Evolutionary conservation across 345 rosid species (phyloP), one percentile per base, ranked within the genome.

Genomic region (Citrus sp.): DNA sequence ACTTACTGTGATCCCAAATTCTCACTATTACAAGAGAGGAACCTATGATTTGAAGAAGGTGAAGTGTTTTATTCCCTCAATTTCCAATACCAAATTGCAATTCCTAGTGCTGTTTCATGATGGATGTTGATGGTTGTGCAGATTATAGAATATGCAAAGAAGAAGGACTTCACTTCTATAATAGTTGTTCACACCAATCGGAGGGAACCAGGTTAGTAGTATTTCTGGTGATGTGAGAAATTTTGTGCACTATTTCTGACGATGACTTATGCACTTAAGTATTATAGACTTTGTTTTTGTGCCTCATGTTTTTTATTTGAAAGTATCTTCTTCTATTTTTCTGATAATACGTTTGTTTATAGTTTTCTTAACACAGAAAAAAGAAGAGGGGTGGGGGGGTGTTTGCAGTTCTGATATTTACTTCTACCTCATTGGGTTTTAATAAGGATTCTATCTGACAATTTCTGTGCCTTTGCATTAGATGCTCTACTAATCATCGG

Each of bases 1-100:
- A 42, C 89, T 92, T 32, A 81, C 91, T 0, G 95, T 94, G 73
- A 94, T 97, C 18, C 98, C 99, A 3, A 94, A 94, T 87, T 87
- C 97, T 60, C 86, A 90, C 69, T 97, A 92, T 80, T 82, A 71
- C 54, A 92, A 89, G 82, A 86, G 99, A 84, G 98, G 99, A 85
- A 92, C 98, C 5, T 93, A 92, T 78, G 95, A 94, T 85, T 82
- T 97, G 82, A 97, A 97, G 82, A 90, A 94, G 97, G 99, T 94
- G 58, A 7, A 90, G 46, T 3, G 8, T 67, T 24, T 80, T 77
- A 24, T 60, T 75, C 64, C 34, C 21, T 40, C 59, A 19, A 28
- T 75, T 55, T 70, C 21, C 70, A 3, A 46, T 46, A 46, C 34
- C 28, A 42, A 40, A 16, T 24, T 70, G 28, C 28, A 58, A 70